Base-by-base conservation (phyloP, 345 rosid genomes). In the Eutrema yunnanense region DNA sequence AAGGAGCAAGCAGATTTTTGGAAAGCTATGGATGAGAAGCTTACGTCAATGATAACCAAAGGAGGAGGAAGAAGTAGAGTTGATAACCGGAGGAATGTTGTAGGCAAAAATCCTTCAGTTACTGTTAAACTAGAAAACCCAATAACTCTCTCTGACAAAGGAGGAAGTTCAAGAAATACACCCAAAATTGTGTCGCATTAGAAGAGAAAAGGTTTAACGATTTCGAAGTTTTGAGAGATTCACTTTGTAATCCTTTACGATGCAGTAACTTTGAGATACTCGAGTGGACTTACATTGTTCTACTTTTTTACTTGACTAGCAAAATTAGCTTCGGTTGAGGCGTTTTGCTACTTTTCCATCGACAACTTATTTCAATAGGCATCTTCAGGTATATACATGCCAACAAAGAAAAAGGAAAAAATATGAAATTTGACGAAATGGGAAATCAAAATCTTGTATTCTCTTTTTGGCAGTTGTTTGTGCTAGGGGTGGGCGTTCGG, bases 61-160 rank as follows among this genome's bases (percentile, higher is more conserved):
- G 32, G 55, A 65, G 9, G 49, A 10, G n/a, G 36, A 53, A 34
- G 46, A 62, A 40, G 56, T 69, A 78, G 74, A 65, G 49, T 80
- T 67, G 75, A 44, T 56, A 62, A 6, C 44, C 5, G 11, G 72
- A 85, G 63, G 73, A 82, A 30, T 62, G 74, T 59, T 67, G 52
- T 4, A 22, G 59, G 62, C 2, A 27, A 78, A 74, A 16, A 16
- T 16, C 78, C 80, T 16, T 16, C 16, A 16, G 16, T 16, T 16
- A 16, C 16, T 16, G 16, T 16, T 16, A 16, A 16, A 16, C 16
- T 16, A 16, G 16, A 16, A 16, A 16, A 0, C 16, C 16, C 16
- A 16, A 16, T 16, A 16, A 16, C 16, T 0, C 16, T 16, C 16
- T 16, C 16, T 16, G 16, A 16, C 16, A 16, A 16, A 16, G 26